These are phyloP conservation scores for Russula brevipes DNA, from an alignment of 768 basidiomycete species.

Conservation along the genomic window DNA sequence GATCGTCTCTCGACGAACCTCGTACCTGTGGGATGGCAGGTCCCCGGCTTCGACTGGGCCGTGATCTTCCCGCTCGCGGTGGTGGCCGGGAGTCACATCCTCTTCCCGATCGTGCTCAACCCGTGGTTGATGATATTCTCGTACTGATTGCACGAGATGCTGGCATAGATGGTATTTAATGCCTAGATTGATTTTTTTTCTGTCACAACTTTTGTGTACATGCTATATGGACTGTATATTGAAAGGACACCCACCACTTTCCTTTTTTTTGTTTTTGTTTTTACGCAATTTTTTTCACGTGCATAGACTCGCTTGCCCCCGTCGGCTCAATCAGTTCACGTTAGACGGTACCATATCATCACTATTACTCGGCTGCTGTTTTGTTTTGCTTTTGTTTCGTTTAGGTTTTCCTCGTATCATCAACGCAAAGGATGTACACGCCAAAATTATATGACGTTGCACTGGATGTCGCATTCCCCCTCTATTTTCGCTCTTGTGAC, in stretches of 20 bases:
- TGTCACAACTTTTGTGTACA: background rate
- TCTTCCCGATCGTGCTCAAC: constrained; percentile 82
- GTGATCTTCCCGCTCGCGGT: constrained; percentile 70
- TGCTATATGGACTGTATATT: background rate
- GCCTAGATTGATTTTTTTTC: constrained; percentile 30
- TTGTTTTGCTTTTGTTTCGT: background rate
- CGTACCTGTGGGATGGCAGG: constrained; percentile 60
- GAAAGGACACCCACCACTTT: background rate
- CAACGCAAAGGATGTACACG: background rate
- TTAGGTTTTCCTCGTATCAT: background rate
- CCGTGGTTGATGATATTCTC: constrained; percentile 88
- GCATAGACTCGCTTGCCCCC: background rate
- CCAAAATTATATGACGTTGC: background rate
- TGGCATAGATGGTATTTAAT: too few species aligned
- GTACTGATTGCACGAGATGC: constrained; percentile 31
- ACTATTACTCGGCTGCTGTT: background rate
- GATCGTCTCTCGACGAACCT: constrained; percentile 48
- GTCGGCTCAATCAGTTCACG: background rate
- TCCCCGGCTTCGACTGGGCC: constrained; percentile 62
- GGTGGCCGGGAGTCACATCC: constrained; percentile 58
- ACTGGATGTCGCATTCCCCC: background rate
- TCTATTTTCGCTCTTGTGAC: too few species aligned
- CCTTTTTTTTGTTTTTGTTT: background rate
- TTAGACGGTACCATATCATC: background rate
- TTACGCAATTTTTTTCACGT: background rate